These are phyloP conservation scores for Colletotrichum tropicale DNA, from an alignment of 2,329 filamentous ascomycete genomes.

Conservation along the genomic window DNA sequence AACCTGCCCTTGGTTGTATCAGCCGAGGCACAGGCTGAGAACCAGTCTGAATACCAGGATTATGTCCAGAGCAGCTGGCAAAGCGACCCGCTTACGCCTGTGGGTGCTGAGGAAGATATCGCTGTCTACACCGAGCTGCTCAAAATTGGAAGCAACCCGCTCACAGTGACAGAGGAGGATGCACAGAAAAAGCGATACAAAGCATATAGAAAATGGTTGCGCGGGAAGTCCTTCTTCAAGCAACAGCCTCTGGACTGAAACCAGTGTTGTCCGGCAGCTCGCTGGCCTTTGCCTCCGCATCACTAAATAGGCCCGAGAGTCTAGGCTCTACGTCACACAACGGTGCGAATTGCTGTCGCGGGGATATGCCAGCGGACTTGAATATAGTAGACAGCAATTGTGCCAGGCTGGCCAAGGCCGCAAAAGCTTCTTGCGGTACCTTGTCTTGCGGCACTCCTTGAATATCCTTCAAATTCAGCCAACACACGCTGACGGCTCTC, in stretches of 20 bases:
- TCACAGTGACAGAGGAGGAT: slow-evolving; percentile 89
- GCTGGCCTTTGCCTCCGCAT: not conserved
- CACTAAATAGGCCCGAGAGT: slow-evolving; percentile 24
- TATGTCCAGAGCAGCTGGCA: slow-evolving; percentile 76
- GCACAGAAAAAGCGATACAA: slow-evolving; percentile 93
- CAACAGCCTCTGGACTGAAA: slow-evolving; percentile 71
- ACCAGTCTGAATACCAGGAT: slow-evolving; percentile 75
- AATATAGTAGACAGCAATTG: slow-evolving; percentile 34
- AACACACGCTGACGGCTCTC: slow-evolving; percentile 65
- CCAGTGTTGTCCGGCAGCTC: not conserved
- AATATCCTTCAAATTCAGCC: slow-evolving; percentile 58
- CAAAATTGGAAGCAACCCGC: slow-evolving; percentile 77
- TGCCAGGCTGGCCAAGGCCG: slow-evolving; percentile 36
- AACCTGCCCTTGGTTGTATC: slow-evolving; percentile 84
- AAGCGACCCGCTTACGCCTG: slow-evolving; percentile 55
- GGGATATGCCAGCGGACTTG: slow-evolving; percentile 20
- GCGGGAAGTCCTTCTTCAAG: slow-evolving; percentile 95
- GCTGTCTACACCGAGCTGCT: slow-evolving; percentile 80
- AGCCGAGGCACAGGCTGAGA: slow-evolving; percentile 65
- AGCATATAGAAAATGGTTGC: slow-evolving; percentile 92
- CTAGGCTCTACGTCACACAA: slow-evolving; percentile 33
- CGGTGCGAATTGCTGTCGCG: slow-evolving; percentile 32
- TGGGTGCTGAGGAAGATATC: slow-evolving; percentile 66
- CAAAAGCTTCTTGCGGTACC: slow-evolving; percentile 29
- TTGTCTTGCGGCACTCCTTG: slow-evolving; percentile 13